Base-by-base conservation (phyloP, 495 filamentous ascomycete genomes). In the Cercophora scortea region DNA sequence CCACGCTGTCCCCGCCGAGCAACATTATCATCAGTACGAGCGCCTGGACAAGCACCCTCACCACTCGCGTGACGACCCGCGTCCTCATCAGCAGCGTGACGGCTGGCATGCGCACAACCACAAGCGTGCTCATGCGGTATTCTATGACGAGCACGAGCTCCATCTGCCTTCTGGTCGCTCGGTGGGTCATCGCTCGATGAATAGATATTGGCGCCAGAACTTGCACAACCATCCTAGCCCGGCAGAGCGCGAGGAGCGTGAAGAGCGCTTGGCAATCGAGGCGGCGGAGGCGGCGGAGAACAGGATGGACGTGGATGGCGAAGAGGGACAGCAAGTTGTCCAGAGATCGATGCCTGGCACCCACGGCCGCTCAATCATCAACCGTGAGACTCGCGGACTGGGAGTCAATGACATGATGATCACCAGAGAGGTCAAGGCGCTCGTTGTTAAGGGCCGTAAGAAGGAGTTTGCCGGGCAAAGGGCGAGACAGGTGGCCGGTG, bases 171-270 rank as follows among this genome's bases (percentile, higher is more conserved):
- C 85, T 15, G 93, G 93, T 34, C 81, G 85, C 51, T 85, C 85
- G n/a, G 90, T 90, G 36, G 93, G 93, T 41, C 94, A 97, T 65
- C 82, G 93, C 49, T 90, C 88, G 8, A 73, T 95, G 13, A 83
- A 86, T 54, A 79, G 77, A 48, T 96, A 95, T 69, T 98, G 82
- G 69, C 86, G 89, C 46, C 93, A 98, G 72, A 96, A 97, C 69
- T 74, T 97, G 35, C 85, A 88, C 73, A 86, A 76, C 66, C 80
- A 94, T 70, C 88, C 88, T 4, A 79, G 84, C 6, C 67, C 80
- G 0, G 79, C 81, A 13, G 90, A 94, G 64, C 79, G 79, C 42
- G 69, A 16, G 32, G 50, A 80, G 71, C 79, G 79, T 43, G 69
- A 16, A n/a, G 50, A 80, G 71, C 66, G 73, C 65, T 55, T 75